Evolutionary conservation across 306 rosid genomes (phyloP).

Genomic region (Cicer chorassanicum): DNA sequence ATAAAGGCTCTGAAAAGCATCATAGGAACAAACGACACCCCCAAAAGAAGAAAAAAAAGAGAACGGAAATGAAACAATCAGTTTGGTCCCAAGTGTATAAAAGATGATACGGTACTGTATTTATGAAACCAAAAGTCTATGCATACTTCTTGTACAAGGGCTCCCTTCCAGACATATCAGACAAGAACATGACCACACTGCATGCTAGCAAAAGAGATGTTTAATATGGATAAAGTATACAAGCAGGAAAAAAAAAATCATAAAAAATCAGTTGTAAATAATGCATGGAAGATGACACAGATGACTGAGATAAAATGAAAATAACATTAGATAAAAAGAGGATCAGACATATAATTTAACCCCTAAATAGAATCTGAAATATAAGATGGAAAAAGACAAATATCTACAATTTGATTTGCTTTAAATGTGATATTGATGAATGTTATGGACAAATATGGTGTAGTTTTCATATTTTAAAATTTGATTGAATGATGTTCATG

Average conservation of each 20-base stretch:
- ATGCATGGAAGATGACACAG: constrained; percentile 34
- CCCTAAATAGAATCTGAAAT: constrained; percentile 11
- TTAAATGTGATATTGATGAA: too few species aligned
- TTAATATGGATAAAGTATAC: constrained; percentile 50
- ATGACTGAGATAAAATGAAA: background rate
- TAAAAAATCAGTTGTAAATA: background rate
- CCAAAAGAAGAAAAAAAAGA: background rate
- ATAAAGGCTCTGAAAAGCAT: constrained; percentile 70
- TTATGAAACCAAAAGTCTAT: constrained; percentile 20
- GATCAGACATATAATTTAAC: constrained; percentile 32
- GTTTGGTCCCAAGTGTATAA: constrained; percentile 28
- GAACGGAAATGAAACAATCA: constrained; percentile 34
- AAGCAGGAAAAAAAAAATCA: background rate
- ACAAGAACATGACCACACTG: constrained; percentile 94
- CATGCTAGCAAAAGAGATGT: constrained; percentile 70
- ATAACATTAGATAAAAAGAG: background rate
- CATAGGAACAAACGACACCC: constrained; percentile 15
- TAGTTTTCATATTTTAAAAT: too few species aligned
- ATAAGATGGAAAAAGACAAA: too few species aligned
- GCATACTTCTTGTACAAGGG: constrained; percentile 91
- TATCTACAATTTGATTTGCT: too few species aligned
- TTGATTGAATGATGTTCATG: too few species aligned
- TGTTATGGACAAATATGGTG: too few species aligned
- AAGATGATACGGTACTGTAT: constrained; percentile 16
- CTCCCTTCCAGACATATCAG: constrained; percentile 99